Conservation (phyloP, 345 rosid species). For the Dovyalis caffra region DNA sequence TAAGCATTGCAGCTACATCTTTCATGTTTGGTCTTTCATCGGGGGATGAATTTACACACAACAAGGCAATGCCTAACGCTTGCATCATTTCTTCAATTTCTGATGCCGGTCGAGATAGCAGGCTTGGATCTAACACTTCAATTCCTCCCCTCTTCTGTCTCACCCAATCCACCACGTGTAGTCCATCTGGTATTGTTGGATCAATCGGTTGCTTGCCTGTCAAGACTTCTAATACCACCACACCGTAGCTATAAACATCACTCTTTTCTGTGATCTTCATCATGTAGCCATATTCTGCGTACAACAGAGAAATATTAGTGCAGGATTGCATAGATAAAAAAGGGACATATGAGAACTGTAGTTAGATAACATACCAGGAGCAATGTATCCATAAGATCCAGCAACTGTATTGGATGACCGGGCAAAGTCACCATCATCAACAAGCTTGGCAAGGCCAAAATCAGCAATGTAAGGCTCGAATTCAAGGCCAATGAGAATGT, state of each 20-base stretch:
- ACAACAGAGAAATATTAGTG: not conserved
- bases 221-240: slow-evolving; percentile 77
- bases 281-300: slow-evolving; percentile 84
- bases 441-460: slow-evolving; percentile 94
- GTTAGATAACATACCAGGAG: slow-evolving; percentile 62
- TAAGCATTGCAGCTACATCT: slow-evolving; percentile 90
- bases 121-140: slow-evolving; percentile 63
- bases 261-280: slow-evolving; percentile 97
- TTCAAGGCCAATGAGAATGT: slow-evolving; percentile 80
- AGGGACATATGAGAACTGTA: not conserved
- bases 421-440: slow-evolving; percentile 79
- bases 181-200: slow-evolving; percentile 84
- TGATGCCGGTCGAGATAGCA: slow-evolving; percentile 48
- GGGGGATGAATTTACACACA: slow-evolving; percentile 70
- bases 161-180: slow-evolving; percentile 87
- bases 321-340: not conserved
- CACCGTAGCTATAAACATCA: slow-evolving; percentile 92
- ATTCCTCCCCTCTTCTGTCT: slow-evolving; percentile 57
- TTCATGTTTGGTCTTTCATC: slow-evolving; percentile 92
- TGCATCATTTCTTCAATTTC: slow-evolving; percentile 87
- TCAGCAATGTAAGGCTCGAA: slow-evolving; percentile 98
- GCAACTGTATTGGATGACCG: slow-evolving; percentile 85
- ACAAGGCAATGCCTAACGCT: slow-evolving; percentile 65
- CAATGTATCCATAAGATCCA: slow-evolving; percentile 95
- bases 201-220: slow-evolving; percentile 95